Evolutionary conservation across 352 stramenopile species (phyloP), one percentile per base, ranked within the genome.

Genomic region (Phytophthora cryptogea): DNA sequence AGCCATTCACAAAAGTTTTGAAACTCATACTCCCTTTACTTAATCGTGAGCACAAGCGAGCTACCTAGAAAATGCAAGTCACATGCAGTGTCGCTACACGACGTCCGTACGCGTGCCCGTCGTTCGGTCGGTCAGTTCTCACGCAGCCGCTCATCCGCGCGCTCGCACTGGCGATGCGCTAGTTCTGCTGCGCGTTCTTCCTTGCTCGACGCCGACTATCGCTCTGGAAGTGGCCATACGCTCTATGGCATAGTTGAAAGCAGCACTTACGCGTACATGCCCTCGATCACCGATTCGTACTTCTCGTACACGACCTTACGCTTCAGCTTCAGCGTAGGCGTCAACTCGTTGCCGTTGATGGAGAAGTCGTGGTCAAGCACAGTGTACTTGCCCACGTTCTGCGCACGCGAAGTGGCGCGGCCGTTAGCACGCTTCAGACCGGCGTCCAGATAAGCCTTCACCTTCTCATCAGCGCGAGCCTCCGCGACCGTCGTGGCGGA

Each of bases 251-350:
- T 16, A 14, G 13, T 36, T 13, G 13, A 26, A 14, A 40, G 8
- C 43, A 44, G 31, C 59, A 33, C 54, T 74, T 87, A 90, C 30
- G 68, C 67, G 73, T 98, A 98, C 30, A 98, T 72, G 33, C 67
- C 61, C 26, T 98, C 92, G 43, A 98, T 93, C 30, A 90, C 49
- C 31, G 91, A 73, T 6, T 74, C 76, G 73, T 98, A 97, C 76
- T 98, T 98, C 51, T 98, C 85, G 28, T 89, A 54, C 49, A 97
- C 92, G 36, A 97, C 44, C 65, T 89, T 89, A 53, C 95, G 91
- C 86, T 98, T 98, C 37, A 98, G 75, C 77, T 99, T 99, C 58
- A 99, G 79, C 62, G 96, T 99, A 32, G 96, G 93, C 45, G 95
- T 98, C n/a, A 99, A 76, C 65, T 98, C 95, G 54, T 92, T 89